Conservation (phyloP, 257 asterid genomes). For the Scutellaria galericulata region DNA sequence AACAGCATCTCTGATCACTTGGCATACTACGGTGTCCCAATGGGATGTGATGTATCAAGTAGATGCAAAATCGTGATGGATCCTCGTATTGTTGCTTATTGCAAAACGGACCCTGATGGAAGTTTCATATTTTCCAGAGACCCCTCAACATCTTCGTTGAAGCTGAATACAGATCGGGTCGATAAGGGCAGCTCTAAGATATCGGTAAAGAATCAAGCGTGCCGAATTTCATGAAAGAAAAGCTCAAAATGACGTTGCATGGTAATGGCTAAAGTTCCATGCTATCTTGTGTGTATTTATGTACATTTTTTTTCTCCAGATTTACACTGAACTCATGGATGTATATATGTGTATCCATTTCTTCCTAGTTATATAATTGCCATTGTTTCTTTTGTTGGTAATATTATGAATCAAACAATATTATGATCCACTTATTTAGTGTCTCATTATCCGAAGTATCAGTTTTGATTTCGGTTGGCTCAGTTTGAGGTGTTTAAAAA, state of each 20-base stretch:
- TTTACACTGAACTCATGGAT: neutral
- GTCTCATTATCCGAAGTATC: too few relatives aligned
- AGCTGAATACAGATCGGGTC: constrained; percentile 40
- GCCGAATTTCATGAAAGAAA: constrained; percentile 5
- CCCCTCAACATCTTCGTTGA: constrained; percentile 43
- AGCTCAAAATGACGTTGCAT: neutral
- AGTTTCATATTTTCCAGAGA: constrained; percentile 57
- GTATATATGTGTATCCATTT: neutral
- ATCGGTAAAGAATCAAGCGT: neutral
- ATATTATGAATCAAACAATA: neutral
- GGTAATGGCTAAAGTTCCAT: neutral
- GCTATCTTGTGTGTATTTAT: neutral
- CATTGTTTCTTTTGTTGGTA: neutral
- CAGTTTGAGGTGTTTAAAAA: too few relatives aligned
- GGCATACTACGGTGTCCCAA: constrained; percentile 65
- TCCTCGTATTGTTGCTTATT: constrained; percentile 50
- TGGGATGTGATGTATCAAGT: constrained; percentile 68
- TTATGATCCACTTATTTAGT: too few relatives aligned
- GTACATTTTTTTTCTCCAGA: neutral
- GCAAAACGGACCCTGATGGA: constrained; percentile 58
- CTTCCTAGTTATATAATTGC: neutral
- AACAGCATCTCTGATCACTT: constrained; percentile 88
- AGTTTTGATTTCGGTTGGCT: too few relatives aligned
- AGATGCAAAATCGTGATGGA: constrained; percentile 76
- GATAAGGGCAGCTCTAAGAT: constrained; percentile 33